These are phyloP conservation scores for Pulicaria dysenterica DNA, from an alignment of 129 eudicot species.

Conservation along the genomic window DNA sequence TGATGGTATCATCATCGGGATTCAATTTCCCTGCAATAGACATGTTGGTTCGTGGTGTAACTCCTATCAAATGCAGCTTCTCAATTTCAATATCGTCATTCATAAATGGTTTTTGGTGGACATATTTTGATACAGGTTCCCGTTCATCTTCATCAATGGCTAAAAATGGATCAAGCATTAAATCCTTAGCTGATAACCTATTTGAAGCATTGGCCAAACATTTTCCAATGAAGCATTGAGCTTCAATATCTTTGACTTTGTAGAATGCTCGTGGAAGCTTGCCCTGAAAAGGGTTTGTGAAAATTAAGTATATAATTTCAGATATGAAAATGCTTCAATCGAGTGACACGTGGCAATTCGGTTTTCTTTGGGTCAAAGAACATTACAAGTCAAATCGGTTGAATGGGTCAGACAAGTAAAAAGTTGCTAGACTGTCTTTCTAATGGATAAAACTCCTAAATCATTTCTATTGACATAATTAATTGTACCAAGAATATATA, in stretches of 20 bases:
- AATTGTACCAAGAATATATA: no score
- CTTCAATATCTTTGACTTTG: constrained; percentile 70
- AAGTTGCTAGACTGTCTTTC: no score
- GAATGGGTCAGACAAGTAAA: neutral
- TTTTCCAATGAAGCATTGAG: constrained; percentile 64
- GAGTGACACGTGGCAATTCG: no score
- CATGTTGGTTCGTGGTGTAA: constrained; percentile 64
- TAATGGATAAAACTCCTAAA: neutral
- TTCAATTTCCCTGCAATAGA: constrained; percentile 78
- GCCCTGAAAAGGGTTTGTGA: constrained; percentile 46
- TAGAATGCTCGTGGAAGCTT: constrained; percentile 77
- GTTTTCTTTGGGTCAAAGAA: no score
- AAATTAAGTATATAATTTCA: neutral
- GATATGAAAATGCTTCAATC: neutral
- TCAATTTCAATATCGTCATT: constrained; percentile 56
- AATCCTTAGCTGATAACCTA: constrained; percentile 72
- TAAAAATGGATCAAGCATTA: constrained; percentile 66
- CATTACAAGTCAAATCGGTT: neutral
- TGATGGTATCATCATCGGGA: constrained; percentile 72
- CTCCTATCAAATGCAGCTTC: constrained; percentile 47
- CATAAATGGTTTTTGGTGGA: constrained; percentile 58
- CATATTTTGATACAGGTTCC: constrained; percentile 6
- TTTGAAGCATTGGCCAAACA: constrained; percentile 68
- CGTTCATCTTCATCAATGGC: constrained; percentile 37
- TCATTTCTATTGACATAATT: neutral